Evolutionary conservation across 2,329 filamentous ascomycete species (phyloP).

Genomic region (Cytospora mali): DNA sequence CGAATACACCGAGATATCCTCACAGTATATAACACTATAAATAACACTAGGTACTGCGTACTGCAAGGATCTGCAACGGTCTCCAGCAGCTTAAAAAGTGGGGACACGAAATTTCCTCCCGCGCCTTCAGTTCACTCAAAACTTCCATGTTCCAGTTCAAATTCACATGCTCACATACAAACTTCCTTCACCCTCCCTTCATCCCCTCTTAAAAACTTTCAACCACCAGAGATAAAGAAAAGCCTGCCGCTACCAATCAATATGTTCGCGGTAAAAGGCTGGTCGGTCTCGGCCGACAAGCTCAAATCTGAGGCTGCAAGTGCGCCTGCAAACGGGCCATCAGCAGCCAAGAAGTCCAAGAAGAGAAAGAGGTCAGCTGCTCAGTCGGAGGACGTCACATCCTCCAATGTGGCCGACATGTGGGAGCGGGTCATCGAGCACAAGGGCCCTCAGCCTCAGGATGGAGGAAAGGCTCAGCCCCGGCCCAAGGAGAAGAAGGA

Average conservation of each 20-base stretch:
- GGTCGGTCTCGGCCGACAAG: slow-evolving; percentile 74
- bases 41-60: background rate
- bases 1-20: too few species aligned
- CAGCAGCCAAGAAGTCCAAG: slow-evolving; percentile 52
- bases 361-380: slow-evolving; percentile 57
- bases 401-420: slow-evolving; percentile 73
- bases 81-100: slow-evolving; percentile 24
- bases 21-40: background rate
- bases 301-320: slow-evolving; percentile 68
- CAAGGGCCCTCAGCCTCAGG: slow-evolving; percentile 45
- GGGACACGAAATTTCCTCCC: slow-evolving; percentile 22
- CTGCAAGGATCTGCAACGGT: slow-evolving; percentile 10
- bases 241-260: slow-evolving; percentile 9
- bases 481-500: slow-evolving; percentile 34
- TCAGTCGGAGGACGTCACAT: slow-evolving; percentile 55
- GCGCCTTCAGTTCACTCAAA: slow-evolving; percentile 10
- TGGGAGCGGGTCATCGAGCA: slow-evolving; percentile 81
- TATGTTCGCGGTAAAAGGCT: slow-evolving; percentile 95
- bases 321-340: slow-evolving; percentile 37
- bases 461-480: slow-evolving; percentile 25
- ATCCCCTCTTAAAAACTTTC: background rate
- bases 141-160: background rate
- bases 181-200: too few species aligned
- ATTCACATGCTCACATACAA: background rate
- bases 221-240: slow-evolving; percentile 11